Evolutionary conservation across 2,329 filamentous ascomycete genomes (phyloP).

Genomic region (Pseudogymnoascus sp.): DNA sequence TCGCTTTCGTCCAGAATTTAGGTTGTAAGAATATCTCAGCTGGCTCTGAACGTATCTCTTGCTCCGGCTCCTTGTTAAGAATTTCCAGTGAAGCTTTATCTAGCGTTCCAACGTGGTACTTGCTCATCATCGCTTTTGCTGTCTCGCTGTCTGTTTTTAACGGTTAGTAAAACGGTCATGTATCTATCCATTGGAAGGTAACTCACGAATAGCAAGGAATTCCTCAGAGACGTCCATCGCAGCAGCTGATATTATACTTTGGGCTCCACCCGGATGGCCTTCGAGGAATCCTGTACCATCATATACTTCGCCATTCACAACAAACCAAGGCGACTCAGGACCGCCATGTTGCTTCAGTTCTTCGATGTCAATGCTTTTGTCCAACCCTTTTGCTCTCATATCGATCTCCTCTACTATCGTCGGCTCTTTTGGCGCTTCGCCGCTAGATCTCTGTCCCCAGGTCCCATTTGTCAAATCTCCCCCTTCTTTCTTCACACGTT

Average conservation of each 20-base stretch:
- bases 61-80: slow-evolving; percentile 39
- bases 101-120: slow-evolving; percentile 76
- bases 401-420: slow-evolving; percentile 55
- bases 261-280: slow-evolving; percentile 76
- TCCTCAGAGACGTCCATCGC: slow-evolving; percentile 78
- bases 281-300: slow-evolving; percentile 75
- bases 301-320: slow-evolving; percentile 81
- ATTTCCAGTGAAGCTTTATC: slow-evolving; percentile 48
- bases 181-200: neutral
- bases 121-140: slow-evolving; percentile 80
- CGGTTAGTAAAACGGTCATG: neutral
- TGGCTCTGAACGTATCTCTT: slow-evolving; percentile 29
- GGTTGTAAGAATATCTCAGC: slow-evolving; percentile 59
- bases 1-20: slow-evolving; percentile 64
- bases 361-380: slow-evolving; percentile 56
- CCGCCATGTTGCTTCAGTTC: slow-evolving; percentile 63
- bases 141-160: slow-evolving; percentile 71
- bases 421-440: slow-evolving; percentile 40
- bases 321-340: slow-evolving; percentile 70
- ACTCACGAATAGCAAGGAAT: slow-evolving; percentile 83
- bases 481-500: slow-evolving; percentile 73
- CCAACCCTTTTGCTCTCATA: slow-evolving; percentile 65
- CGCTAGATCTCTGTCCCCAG: slow-evolving; percentile 65
- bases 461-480: slow-evolving; percentile 73
- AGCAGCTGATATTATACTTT: slow-evolving; percentile 76